Evolutionary conservation across 306 rosid genomes (phyloP).

Genomic region (Alnus glutinosa): DNA sequence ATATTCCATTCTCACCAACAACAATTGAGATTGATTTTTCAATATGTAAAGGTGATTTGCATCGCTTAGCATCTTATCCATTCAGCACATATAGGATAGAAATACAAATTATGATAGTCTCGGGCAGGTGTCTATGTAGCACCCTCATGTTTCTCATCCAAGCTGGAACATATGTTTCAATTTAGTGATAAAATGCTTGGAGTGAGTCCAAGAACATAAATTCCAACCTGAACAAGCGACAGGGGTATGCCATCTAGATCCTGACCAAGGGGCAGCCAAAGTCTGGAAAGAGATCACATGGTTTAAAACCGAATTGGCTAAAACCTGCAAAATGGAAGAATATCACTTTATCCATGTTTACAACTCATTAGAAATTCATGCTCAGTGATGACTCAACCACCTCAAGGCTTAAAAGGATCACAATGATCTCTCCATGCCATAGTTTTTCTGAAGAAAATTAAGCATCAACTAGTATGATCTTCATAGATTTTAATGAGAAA

Average conservation of each 20-base stretch:
- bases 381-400: background rate
- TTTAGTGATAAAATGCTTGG: background rate
- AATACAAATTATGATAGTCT: background rate
- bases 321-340: background rate
- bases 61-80: background rate
- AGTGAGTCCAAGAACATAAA: background rate
- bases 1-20: background rate
- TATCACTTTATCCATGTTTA: background rate
- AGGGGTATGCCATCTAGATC: background rate
- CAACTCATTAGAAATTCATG: background rate
- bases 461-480: background rate
- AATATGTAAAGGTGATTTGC: background rate
- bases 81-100: background rate
- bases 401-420: background rate
- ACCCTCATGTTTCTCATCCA: background rate
- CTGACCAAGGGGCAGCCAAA: background rate
- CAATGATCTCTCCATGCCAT: background rate
- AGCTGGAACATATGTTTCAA: slow-evolving; percentile 2
- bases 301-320: background rate
- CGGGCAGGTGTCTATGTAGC: background rate
- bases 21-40: slow-evolving; percentile 8
- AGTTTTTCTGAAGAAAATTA: background rate
- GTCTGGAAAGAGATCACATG: background rate
- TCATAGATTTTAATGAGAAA: background rate
- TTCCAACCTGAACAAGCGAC: slow-evolving; percentile 2